Base-by-base conservation (phyloP, 2,329 filamentous ascomycete genomes). In the Colletotrichum sp. region DNA sequence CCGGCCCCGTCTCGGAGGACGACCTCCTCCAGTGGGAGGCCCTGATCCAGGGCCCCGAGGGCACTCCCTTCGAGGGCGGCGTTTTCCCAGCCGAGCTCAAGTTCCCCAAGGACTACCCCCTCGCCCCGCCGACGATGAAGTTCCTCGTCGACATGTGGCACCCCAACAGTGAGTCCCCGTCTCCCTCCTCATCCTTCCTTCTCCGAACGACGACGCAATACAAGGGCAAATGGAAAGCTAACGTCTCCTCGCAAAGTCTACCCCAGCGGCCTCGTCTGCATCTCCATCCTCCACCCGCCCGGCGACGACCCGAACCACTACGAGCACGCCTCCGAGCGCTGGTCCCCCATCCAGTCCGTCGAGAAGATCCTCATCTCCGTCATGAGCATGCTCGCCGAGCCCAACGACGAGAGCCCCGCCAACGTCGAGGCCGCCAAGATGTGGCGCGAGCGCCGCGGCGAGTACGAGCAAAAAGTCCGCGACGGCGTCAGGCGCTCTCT, bases 271-370 rank as follows among this genome's bases (percentile, higher is more conserved):
- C 91, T 96, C 21, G 97, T 99, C 80, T 99, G 96, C 88, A 99
- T 99, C 82, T 98, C 95, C n/a, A 99, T 99, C 87, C 93, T 99
- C 3, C 96, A 99, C 85, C 94, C 96, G 5, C 96, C 96, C 4
- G 96, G 97, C 81, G 96, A 99, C 87, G 96, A 99, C 85, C 97
- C 97, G 71, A 98, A 98, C 88, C 96, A 98, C 88, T 99, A 99
- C 90, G 96, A 99, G 86, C 95, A 96, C 81, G 96, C 97, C 9
- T 96, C 94, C 2, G 97, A 99, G 88, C 93, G 96, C 78, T 99
- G 96, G 96, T 96, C 94, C 32, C 96, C 96, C 15, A 98, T 99
- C 78, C 97, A 99, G 88, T 97, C 94, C 76, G 96, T 98, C 79
- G 97, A 99, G 87, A 99, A 98, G 89, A 99, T 99, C 80, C 89